Evolutionary conservation across 2,329 filamentous ascomycete species (phyloP).

Genomic region (Pestalotiopsis fici): DNA sequence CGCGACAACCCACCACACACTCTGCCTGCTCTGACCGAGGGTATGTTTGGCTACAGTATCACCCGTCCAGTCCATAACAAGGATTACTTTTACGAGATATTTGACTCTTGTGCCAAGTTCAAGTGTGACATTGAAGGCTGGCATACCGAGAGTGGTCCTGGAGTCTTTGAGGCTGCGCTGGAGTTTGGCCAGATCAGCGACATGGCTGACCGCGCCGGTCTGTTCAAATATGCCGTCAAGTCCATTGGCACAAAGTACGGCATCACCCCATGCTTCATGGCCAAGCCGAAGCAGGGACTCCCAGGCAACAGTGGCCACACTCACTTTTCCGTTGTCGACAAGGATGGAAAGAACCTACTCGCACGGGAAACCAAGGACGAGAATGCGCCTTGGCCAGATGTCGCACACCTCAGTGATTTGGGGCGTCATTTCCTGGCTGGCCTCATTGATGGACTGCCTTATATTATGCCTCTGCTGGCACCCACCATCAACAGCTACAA

Average conservation of each 20-base stretch:
- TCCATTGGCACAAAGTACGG: constrained; percentile 83
- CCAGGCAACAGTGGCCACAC: constrained; percentile 96
- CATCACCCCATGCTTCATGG: constrained; percentile 98
- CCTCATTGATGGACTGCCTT: constrained; percentile 82
- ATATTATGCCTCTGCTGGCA: constrained; percentile 93
- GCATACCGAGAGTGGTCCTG: constrained; percentile 82
- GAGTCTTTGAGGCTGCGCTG: constrained; percentile 92
- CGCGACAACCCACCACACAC: constrained; percentile 63
- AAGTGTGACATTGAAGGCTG: constrained; percentile 76
- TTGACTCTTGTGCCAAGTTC: constrained; percentile 69
- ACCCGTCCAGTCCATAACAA: constrained; percentile 76
- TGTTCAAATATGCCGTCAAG: constrained; percentile 96
- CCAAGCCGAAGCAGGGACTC: constrained; percentile 86
- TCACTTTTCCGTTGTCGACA: constrained; percentile 86
- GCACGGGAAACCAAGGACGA: constrained; percentile 71
- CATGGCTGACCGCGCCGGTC: constrained; percentile 88
- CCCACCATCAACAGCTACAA: constrained; percentile 99
- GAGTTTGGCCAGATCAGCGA: constrained; percentile 84
- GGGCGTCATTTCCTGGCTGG: constrained; percentile 94
- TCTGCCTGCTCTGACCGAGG: constrained; percentile 72
- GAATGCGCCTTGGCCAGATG: constrained; percentile 71
- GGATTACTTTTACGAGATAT: constrained; percentile 82
- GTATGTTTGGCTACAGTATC: constrained; percentile 83
- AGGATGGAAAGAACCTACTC: constrained; percentile 82
- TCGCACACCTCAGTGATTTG: constrained; percentile 80